Percentiles rank a stretch among this genome's conserved stretches.
Conservation (phyloP, 148 eudicot species). For the Rhododendron molle region DNA sequence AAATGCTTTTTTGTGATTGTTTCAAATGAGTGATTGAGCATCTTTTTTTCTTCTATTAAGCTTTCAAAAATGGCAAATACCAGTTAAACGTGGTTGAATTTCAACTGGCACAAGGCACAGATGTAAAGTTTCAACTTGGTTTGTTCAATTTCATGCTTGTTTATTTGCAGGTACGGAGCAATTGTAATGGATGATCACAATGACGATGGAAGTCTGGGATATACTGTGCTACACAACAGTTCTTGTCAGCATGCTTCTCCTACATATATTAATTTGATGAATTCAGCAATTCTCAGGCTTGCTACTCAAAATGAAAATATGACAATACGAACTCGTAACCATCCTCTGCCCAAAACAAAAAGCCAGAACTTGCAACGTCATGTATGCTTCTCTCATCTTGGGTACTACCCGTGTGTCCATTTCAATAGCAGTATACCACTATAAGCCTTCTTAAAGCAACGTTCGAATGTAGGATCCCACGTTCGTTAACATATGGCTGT, state of each 20-base stretch:
- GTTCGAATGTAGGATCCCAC: not conserved
- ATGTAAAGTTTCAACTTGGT: not conserved
- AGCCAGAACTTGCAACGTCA: constrained; percentile 91
- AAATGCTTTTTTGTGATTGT: not conserved
- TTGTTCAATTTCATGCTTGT: not conserved
- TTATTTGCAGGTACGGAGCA: constrained; percentile 77
- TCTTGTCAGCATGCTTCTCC: constrained; percentile 98
- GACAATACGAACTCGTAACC: constrained; percentile 90
- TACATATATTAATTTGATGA: constrained; percentile 79
- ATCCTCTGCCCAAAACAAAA: constrained; percentile 86
- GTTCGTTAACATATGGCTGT: not conserved
- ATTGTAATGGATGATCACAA: constrained; percentile 72
- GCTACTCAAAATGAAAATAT: constrained; percentile 71
- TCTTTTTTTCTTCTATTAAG: not conserved
- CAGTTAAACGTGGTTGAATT: not conserved
- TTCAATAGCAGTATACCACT: not conserved
- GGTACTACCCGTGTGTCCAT: not conserved
- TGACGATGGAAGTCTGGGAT: constrained; percentile 77
- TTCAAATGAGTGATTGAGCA: not conserved
- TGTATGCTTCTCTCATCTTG: constrained; percentile 42
- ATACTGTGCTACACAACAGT: constrained; percentile 88
- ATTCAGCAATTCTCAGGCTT: constrained; percentile 88
- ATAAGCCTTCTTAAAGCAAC: not conserved
- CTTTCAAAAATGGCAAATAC: not conserved
- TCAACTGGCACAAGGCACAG: not conserved